phyloP scores from a whole-genome alignment of 2,329 filamentous ascomycete species.

The Sporothrix brasiliensis region DNA sequence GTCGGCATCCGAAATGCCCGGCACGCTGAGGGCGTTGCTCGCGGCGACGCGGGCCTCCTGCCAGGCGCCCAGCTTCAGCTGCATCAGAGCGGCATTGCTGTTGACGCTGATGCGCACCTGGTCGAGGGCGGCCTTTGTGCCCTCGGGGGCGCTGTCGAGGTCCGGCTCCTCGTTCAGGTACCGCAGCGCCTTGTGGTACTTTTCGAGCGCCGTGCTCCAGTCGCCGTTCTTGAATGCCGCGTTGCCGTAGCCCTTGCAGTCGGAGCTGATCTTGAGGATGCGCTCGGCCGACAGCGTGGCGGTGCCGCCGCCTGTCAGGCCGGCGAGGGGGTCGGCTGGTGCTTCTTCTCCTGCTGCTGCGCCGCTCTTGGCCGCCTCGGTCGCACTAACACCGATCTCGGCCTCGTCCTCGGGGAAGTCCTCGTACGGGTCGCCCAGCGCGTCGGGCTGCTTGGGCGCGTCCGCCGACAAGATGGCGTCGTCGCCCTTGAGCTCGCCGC shows the following conservation, averaged over 20 bases:
- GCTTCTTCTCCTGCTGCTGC: neutral
- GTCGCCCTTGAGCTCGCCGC: constrained; percentile 77
- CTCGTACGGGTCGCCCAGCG: constrained; percentile 88
- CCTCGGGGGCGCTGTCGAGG: constrained; percentile 69
- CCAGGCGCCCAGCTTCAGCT: constrained; percentile 76
- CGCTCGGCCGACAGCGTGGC: constrained; percentile 65
- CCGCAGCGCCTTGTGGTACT: constrained; percentile 91
- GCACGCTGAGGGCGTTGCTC: constrained; percentile 69
- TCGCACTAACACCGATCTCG: constrained; percentile 49
- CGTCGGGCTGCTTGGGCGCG: constrained; percentile 68
- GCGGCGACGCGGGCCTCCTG: constrained; percentile 71
- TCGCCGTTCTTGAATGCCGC: constrained; percentile 84
- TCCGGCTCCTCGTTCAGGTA: constrained; percentile 87
- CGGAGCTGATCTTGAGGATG: constrained; percentile 76
- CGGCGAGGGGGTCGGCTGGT: constrained; percentile 30
- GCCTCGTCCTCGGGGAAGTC: constrained; percentile 89
- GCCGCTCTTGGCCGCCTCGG: constrained; percentile 55
- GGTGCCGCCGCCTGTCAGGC: constrained; percentile 29
- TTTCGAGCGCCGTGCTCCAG: constrained; percentile 71
- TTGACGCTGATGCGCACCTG: constrained; percentile 82
- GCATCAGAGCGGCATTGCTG: constrained; percentile 83
- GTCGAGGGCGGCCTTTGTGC: constrained; percentile 67
- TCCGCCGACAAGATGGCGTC: constrained; percentile 65
- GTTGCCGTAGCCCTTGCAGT: constrained; percentile 91
- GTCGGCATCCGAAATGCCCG: constrained; percentile 70